A percentile compares a stretch with the other conserved stretches of the same genome.
Conservation (phyloP, 1,284 basidiomycete genomes). For the Rhodotorula mucilaginosa region DNA sequence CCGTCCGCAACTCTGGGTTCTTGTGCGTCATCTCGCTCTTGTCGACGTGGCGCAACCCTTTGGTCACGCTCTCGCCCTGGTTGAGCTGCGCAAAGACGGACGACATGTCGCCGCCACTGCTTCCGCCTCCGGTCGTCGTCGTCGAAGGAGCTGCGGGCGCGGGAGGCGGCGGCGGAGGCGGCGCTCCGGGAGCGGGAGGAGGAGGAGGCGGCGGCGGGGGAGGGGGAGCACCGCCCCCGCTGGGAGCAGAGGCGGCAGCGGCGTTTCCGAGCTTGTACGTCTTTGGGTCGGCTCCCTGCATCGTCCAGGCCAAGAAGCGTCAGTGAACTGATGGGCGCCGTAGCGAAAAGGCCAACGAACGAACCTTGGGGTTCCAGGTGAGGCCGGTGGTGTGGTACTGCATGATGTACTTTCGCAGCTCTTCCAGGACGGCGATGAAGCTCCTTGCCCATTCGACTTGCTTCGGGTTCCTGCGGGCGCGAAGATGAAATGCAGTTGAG, state of each 20-base stretch:
- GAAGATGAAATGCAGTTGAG: not conserved
- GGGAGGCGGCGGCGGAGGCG: slow-evolving; percentile 56
- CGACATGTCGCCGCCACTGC: slow-evolving; percentile 59
- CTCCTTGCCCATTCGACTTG: slow-evolving; percentile 84
- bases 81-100: slow-evolving; percentile 94
- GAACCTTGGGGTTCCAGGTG: slow-evolving; percentile 80
- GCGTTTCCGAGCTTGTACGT: slow-evolving; percentile 32
- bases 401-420: slow-evolving; percentile 76
- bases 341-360: slow-evolving; percentile 25
- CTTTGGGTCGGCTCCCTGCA: slow-evolving; percentile 46
- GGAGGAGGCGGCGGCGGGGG: slow-evolving; percentile 51
- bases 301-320: not conserved
- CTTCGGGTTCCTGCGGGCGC: slow-evolving; percentile 66
- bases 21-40: slow-evolving; percentile 98
- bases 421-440: slow-evolving; percentile 71
- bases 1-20: slow-evolving; percentile 78
- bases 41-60: slow-evolving; percentile 88
- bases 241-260: slow-evolving; percentile 16
- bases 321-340: not conserved
- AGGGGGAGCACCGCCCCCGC: slow-evolving; percentile 47
- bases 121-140: slow-evolving; percentile 41
- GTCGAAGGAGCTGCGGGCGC: slow-evolving; percentile 45
- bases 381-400: slow-evolving; percentile 86
- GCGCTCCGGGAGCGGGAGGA: slow-evolving; percentile 46
- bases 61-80: slow-evolving; percentile 84